A percentile compares a stretch with the other conserved stretches of the same genome.
These are phyloP conservation scores for Erythrophleum ivorense DNA, from an alignment of 331 rosid genomes.

Conservation along the genomic window DNA sequence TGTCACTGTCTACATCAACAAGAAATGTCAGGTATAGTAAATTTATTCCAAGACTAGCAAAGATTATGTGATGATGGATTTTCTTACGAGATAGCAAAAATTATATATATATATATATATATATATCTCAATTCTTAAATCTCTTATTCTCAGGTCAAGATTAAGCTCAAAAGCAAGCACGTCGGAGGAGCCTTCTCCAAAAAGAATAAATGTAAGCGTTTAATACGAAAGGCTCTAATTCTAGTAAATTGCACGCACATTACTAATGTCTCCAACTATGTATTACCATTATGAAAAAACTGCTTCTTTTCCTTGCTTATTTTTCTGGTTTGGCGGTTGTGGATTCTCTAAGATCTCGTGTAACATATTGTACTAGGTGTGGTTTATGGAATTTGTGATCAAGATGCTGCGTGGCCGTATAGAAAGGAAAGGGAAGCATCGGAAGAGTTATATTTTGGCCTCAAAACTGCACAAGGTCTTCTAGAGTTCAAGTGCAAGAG, in stretches of 20 bases:
- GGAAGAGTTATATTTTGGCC: slow-evolving; percentile 73
- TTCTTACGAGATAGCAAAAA: background rate
- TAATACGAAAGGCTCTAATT: background rate
- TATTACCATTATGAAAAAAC: no score
- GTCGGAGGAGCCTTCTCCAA: slow-evolving; percentile 96
- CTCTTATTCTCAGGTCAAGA: slow-evolving; percentile 59
- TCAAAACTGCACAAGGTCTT: slow-evolving; percentile 87
- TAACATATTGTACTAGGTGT: slow-evolving; percentile 51
- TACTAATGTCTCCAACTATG: background rate
- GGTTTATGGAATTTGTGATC: slow-evolving; percentile 83
- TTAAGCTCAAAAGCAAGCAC: slow-evolving; percentile 82
- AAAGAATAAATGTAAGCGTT: slow-evolving; percentile 76
- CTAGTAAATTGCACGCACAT: background rate
- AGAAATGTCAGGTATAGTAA: slow-evolving; percentile 70
- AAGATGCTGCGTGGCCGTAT: slow-evolving; percentile 85
- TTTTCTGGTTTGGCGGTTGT: background rate
- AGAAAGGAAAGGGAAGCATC: slow-evolving; percentile 73
- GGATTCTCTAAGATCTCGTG: slow-evolving; percentile 4
- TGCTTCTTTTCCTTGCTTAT: background rate
- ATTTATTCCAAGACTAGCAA: slow-evolving; percentile 1
- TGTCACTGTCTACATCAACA: slow-evolving; percentile 72
- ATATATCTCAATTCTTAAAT: no score
- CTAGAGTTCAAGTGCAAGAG: slow-evolving; percentile 83
- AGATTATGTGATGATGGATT: background rate
- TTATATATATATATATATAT: no score